Evolutionary conservation across 2,329 filamentous ascomycete species (phyloP).

Genomic region (Alternaria longipes): DNA sequence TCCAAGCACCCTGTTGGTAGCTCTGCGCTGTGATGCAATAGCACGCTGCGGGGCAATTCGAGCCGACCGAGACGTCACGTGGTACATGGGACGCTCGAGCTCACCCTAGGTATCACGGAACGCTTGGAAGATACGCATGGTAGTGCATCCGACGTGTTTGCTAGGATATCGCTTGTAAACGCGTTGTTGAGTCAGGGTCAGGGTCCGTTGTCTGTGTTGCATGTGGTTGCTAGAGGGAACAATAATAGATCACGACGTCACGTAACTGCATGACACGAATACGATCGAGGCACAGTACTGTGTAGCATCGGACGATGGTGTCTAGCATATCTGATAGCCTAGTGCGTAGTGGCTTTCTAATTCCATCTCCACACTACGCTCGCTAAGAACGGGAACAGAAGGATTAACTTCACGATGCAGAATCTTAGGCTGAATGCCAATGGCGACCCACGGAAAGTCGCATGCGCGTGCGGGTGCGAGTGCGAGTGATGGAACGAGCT

Average conservation of each 20-base stretch:
- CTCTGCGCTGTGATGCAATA: slow-evolving; percentile 28
- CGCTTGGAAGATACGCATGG: neutral
- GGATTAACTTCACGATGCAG: neutral
- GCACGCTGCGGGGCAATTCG: slow-evolving; percentile 31
- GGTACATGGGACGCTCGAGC: neutral
- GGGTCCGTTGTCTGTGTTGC: slow-evolving; percentile 7
- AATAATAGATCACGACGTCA: slow-evolving; percentile 14
- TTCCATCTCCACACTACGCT: neutral
- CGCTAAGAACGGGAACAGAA: slow-evolving; percentile 4
- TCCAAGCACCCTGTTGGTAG: slow-evolving; percentile 47
- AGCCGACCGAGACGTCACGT: slow-evolving; percentile 21
- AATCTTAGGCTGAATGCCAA: neutral
- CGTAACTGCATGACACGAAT: slow-evolving; percentile 3
- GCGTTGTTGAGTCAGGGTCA: slow-evolving; percentile 8
- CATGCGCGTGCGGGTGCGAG: neutral
- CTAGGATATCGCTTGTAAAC: neutral
- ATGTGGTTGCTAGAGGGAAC: slow-evolving; percentile 2
- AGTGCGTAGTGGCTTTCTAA: slow-evolving; percentile 4
- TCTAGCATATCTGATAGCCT: slow-evolving; percentile 3
- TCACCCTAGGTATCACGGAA: neutral
- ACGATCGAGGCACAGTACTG: slow-evolving; percentile 1
- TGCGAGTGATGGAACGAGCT: slow-evolving; percentile 1
- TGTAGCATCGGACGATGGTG: slow-evolving; percentile 8
- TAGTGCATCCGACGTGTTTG: neutral
- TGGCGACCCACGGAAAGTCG: neutral